Conservation (phyloP, 2,329 filamentous ascomycete genomes). For the Cordyceps cateniannulata region DNA sequence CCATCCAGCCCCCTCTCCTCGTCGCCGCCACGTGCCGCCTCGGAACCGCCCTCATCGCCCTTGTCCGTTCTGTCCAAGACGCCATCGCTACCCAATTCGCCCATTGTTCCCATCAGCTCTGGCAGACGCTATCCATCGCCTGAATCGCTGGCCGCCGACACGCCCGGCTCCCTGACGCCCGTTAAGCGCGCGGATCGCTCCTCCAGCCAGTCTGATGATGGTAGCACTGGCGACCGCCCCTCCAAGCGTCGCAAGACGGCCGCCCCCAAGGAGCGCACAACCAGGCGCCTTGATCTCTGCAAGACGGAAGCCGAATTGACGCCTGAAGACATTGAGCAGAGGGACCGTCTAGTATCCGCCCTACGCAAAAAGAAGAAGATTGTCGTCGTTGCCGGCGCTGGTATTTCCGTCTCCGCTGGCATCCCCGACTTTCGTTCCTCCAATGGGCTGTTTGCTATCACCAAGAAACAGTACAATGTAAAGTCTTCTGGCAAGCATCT, state of each 20-base stretch:
- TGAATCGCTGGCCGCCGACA: slow-evolving; percentile 32
- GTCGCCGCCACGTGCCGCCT: slow-evolving; percentile 26
- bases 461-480: slow-evolving; percentile 81
- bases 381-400: slow-evolving; percentile 90
- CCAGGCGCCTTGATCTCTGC: slow-evolving; percentile 70
- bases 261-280: slow-evolving; percentile 57
- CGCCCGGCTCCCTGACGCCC: slow-evolving; percentile 46
- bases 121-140: slow-evolving; percentile 46
- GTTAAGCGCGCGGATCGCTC: slow-evolving; percentile 35
- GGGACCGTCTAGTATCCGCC: slow-evolving; percentile 66
- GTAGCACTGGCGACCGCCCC: slow-evolving; percentile 34
- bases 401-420: slow-evolving; percentile 93
- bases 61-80: slow-evolving; percentile 48
- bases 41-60: slow-evolving; percentile 41
- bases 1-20: slow-evolving; percentile 22
- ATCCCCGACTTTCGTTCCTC: slow-evolving; percentile 96
- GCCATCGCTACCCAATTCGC: slow-evolving; percentile 44
- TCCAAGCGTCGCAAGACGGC: slow-evolving; percentile 68
- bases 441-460: slow-evolving; percentile 78
- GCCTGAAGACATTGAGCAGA: slow-evolving; percentile 42
- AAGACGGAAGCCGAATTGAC: slow-evolving; percentile 43
- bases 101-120: slow-evolving; percentile 30
- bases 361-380: slow-evolving; percentile 91
- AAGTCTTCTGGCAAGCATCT: slow-evolving; percentile 87
- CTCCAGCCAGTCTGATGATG: slow-evolving; percentile 37